phyloP scores from a whole-genome alignment of 1,284 basidiomycete species.

The Boletus semigastroideus region DNA sequence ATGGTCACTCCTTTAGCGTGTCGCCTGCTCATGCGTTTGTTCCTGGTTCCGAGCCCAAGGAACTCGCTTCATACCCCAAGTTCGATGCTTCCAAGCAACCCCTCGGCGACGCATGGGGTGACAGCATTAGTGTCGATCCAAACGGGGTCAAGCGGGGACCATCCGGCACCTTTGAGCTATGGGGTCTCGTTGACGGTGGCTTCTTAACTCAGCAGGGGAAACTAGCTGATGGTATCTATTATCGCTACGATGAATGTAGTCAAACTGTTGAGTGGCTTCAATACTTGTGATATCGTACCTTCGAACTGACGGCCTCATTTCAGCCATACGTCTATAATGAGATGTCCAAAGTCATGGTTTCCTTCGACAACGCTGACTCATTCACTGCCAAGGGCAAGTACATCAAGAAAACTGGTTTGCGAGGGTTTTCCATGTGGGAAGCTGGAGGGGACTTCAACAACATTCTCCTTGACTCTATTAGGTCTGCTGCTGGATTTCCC shows the following conservation, averaged over 20 bases:
- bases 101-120: conserved; percentile 44
- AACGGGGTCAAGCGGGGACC: conserved; percentile 39
- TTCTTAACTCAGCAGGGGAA: conserved; percentile 42
- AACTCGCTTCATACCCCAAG: conserved; percentile 36
- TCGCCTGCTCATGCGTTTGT: conserved; percentile 31
- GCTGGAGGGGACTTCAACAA: conserved; percentile 52
- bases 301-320: conserved; percentile 1
- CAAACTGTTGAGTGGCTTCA: conserved; percentile 42
- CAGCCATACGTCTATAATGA: conserved; percentile 50
- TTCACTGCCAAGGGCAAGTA: conserved; percentile 58
- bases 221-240: conserved; percentile 40
- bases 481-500: conserved; percentile 38
- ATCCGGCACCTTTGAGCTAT: conserved; percentile 43
- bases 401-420: conserved; percentile 45
- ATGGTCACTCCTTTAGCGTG: conserved; percentile 49
- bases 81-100: conserved; percentile 41
- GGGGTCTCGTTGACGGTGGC: conserved; percentile 41
- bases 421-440: conserved; percentile 61
- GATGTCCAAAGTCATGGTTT: conserved; percentile 37
- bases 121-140: conserved; percentile 31
- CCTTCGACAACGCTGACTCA: conserved; percentile 40
- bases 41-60: conserved; percentile 12
- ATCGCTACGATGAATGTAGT: conserved; percentile 46
- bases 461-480: conserved; percentile 53
- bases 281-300: background rate